Conservation (phyloP, 2,329 filamentous ascomycete species). For the Ceratocystis alfenasii region DNA sequence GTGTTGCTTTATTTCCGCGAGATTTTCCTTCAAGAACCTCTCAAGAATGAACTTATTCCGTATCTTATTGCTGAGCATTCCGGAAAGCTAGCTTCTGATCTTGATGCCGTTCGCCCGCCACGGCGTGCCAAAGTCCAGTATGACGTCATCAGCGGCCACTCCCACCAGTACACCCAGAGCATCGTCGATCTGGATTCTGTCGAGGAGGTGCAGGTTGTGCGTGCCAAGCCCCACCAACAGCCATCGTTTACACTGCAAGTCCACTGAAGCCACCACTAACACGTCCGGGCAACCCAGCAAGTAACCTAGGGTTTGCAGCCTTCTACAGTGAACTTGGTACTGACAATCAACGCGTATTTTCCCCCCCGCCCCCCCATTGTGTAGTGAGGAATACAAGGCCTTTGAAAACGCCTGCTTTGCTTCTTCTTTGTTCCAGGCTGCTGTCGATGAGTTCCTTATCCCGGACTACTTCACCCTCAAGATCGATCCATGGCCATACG, state of each 20-base stretch:
- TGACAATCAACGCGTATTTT: neutral
- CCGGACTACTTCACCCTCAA: conserved; percentile 33
- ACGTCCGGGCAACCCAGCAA: neutral
- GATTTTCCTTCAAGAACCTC: conserved; percentile 51
- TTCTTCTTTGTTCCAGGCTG: conserved; percentile 37
- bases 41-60: conserved; percentile 44
- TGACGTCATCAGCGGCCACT: conserved; percentile 30
- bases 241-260: conserved; percentile 31
- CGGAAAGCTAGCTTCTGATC: conserved; percentile 35
- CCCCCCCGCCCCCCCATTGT: neutral
- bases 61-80: conserved; percentile 49
- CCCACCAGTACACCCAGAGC: conserved; percentile 29
- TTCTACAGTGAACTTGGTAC: neutral
- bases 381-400: conserved; percentile 32
- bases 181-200: conserved; percentile 31
- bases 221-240: conserved; percentile 28
- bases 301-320: neutral
- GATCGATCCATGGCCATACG: conserved; percentile 57
- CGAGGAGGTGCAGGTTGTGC: conserved; percentile 15
- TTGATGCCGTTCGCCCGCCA: conserved; percentile 28
- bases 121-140: conserved; percentile 38
- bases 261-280: neutral
- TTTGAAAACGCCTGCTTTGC: conserved; percentile 34
- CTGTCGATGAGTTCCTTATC: conserved; percentile 36
- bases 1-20: conserved; percentile 40